phyloP scores from a whole-genome alignment of 768 basidiomycete species.

The Pleurotus djamor region DNA sequence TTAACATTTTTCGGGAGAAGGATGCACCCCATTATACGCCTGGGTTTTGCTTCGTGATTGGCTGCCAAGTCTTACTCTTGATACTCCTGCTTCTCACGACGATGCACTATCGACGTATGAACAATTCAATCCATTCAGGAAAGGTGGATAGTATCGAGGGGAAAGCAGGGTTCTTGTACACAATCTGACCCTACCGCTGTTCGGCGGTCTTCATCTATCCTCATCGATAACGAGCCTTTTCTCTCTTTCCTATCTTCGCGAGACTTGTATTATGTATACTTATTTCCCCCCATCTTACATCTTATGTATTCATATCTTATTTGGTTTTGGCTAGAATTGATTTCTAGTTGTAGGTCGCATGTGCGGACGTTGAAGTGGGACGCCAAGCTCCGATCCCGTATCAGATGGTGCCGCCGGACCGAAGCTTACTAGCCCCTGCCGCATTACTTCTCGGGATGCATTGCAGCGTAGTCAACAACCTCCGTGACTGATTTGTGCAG shows the following conservation, averaged over 20 bases:
- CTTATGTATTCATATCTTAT: too few relatives aligned
- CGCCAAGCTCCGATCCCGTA: neutral
- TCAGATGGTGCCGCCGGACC: neutral
- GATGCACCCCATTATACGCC: constrained; percentile 45
- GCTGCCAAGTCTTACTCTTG: constrained; percentile 40
- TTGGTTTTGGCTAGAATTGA: too few relatives aligned
- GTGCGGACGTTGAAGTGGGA: neutral
- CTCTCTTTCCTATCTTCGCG: neutral
- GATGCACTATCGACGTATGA: constrained; percentile 31
- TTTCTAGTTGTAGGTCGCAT: too few relatives aligned
- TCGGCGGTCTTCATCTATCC: neutral
- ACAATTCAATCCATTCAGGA: constrained; percentile 24
- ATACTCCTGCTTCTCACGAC: constrained; percentile 37
- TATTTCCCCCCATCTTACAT: too few relatives aligned
- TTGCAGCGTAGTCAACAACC: neutral
- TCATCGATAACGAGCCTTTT: neutral
- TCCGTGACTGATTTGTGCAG: neutral
- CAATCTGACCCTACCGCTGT: constrained; percentile 19
- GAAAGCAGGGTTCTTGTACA: constrained; percentile 37
- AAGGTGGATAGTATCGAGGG: constrained; percentile 25
- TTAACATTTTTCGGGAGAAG: constrained; percentile 41
- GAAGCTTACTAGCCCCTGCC: neutral
- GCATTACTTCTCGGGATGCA: neutral
- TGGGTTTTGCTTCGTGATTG: constrained; percentile 44
- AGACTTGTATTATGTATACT: too few relatives aligned